Conservation (phyloP, 768 basidiomycete genomes). For the Russula dissimulans region DNA sequence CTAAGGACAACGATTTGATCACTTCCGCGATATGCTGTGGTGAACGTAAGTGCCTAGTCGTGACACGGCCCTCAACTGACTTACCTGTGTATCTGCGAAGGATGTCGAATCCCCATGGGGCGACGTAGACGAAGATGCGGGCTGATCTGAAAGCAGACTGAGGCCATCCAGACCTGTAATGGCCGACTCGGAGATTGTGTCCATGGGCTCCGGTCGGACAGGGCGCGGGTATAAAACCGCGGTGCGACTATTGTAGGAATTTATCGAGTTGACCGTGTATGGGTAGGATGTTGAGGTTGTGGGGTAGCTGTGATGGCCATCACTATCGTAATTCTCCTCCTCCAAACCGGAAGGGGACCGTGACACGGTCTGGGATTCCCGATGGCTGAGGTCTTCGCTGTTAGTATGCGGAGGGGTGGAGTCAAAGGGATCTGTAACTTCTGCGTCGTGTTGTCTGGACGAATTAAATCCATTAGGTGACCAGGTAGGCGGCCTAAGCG, state of each 20-base stretch:
- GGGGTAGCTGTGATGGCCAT: too few species aligned
- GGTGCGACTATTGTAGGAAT: constrained; percentile 4
- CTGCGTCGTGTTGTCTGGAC: too few species aligned
- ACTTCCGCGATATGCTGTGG: neutral
- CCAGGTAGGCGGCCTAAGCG: too few species aligned
- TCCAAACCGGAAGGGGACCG: too few species aligned
- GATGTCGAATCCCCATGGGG: neutral
- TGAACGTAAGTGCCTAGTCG: neutral
- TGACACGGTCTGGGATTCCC: too few species aligned
- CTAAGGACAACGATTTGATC: neutral
- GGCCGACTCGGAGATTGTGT: neutral
- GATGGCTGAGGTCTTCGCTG: too few species aligned
- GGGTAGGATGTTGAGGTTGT: neutral
- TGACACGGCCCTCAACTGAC: neutral
- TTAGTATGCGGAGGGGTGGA: too few species aligned
- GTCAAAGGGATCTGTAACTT: too few species aligned
- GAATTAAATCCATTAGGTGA: too few species aligned
- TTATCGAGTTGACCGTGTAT: neutral
- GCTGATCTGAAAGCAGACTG: neutral
- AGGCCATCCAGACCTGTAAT: neutral
- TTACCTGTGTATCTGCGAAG: neutral
- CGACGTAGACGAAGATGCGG: neutral
- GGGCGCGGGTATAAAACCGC: neutral
- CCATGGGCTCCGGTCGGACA: neutral
- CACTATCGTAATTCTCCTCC: too few species aligned